Evolutionary conservation across 306 rosid species (phyloP).

Genomic region (Cucumis hystrix): DNA sequence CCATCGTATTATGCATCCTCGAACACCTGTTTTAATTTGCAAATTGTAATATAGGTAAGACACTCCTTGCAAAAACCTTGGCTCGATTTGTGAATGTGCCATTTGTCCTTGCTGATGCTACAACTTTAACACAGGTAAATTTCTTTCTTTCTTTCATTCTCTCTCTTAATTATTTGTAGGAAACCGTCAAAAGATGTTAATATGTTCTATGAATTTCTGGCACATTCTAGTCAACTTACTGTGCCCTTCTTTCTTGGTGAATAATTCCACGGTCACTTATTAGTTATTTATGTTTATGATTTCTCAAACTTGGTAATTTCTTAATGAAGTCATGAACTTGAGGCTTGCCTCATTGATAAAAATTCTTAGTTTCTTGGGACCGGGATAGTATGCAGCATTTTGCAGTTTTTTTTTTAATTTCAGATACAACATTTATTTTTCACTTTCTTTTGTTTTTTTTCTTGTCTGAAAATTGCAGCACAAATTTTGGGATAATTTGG

Average conservation of each 20-base stretch:
- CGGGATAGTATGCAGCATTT: background rate
- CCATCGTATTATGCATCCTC: background rate
- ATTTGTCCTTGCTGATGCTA: conserved; percentile 91
- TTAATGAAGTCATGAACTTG: background rate
- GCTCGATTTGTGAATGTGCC: conserved; percentile 99
- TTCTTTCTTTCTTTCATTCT: background rate
- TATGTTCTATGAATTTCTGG: background rate
- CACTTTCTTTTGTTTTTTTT: too few species aligned
- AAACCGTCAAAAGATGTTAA: background rate
- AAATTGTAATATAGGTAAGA: conserved; percentile 63
- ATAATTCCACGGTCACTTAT: background rate
- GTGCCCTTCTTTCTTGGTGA: background rate
- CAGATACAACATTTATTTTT: background rate
- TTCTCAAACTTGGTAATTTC: background rate
- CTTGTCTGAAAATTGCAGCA: background rate
- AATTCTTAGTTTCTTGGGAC: background rate
- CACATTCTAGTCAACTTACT: background rate
- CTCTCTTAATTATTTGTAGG: background rate
- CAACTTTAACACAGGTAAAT: conserved; percentile 90
- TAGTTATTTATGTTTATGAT: background rate
- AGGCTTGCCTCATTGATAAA: background rate
- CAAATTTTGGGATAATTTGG: background rate
- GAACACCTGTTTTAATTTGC: conserved; percentile 18
- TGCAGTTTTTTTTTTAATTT: background rate
- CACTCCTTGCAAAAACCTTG: conserved; percentile 83